Conservation (phyloP, 2,329 filamentous ascomycete species). For the Aspergillus neoniger region DNA sequence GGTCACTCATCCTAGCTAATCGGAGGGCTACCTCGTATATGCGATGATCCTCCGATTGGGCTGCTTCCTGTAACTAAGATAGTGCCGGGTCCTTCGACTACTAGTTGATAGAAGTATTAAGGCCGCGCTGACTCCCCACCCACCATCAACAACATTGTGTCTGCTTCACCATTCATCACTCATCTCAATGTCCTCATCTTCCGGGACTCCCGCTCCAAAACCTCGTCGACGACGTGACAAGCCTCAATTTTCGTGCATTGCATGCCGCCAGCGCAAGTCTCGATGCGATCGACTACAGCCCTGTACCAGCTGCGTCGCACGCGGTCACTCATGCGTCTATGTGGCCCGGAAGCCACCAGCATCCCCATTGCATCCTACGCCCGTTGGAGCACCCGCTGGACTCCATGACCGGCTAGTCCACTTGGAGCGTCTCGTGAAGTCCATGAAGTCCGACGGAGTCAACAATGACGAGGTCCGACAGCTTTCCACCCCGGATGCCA, state of each 20-base stretch:
- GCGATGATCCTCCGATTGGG: too few species aligned
- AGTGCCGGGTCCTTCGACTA: too few species aligned
- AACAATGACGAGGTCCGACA: background rate
- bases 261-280: slow-evolving; percentile 44
- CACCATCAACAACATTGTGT: too few species aligned
- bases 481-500: background rate
- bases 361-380: background rate
- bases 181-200: too few species aligned
- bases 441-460: slow-evolving; percentile 42
- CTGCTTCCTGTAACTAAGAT: too few species aligned
- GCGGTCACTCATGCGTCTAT: slow-evolving; percentile 58
- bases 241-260: slow-evolving; percentile 38
- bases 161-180: too few species aligned
- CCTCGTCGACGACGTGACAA: slow-evolving; percentile 35
- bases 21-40: too few species aligned
- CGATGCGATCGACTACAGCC: slow-evolving; percentile 61
- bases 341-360: background rate
- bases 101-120: too few species aligned
- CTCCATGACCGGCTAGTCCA: slow-evolving; percentile 61
- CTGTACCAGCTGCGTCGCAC: slow-evolving; percentile 59
- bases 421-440: slow-evolving; percentile 59
- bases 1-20: too few species aligned
- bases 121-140: too few species aligned
- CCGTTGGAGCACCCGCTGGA: slow-evolving; percentile 23
- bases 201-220: too few species aligned